Conservation (phyloP, 225 moss, liverwort and hornwort genomes). For the Pseudisothecium myosuroides region DNA sequence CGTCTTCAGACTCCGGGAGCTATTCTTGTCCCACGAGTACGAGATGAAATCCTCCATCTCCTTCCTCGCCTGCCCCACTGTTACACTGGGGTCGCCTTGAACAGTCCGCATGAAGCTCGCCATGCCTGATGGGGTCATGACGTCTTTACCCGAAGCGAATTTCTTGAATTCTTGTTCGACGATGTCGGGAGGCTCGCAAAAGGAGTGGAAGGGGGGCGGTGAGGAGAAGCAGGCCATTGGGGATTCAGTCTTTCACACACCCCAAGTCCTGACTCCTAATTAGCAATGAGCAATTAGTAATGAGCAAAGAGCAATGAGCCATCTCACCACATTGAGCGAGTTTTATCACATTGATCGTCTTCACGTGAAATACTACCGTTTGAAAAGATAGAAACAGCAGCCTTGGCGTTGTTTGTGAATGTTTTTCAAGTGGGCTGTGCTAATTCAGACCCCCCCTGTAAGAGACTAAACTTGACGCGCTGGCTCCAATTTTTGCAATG, state of each 20-base stretch:
- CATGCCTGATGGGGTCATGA: conserved; percentile 23
- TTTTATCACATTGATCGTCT: neutral
- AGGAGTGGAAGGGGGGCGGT: neutral
- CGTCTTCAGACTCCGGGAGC: conserved; percentile 1
- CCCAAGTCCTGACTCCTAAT: neutral
- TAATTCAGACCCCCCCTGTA: neutral
- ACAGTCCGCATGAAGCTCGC: conserved; percentile 9
- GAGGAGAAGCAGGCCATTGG: neutral
- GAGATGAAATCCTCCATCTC: conserved; percentile 8
- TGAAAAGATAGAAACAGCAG: neutral
- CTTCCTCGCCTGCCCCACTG: conserved; percentile 7
- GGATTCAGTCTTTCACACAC: neutral
- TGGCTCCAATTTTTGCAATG: neutral
- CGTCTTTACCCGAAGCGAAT: conserved; percentile 14
- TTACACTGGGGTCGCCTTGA: conserved; percentile 18
- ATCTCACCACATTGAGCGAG: neutral
- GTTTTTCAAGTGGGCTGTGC: neutral
- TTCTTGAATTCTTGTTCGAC: conserved; percentile 12
- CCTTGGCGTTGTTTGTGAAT: neutral
- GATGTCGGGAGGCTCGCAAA: conserved; percentile 6
- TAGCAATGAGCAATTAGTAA: neutral
- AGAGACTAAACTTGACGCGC: neutral
- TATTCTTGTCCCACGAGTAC: neutral
- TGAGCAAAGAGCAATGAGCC: neutral
- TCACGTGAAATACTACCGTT: neutral